Evolutionary conservation across 495 filamentous ascomycete species (phyloP), one percentile per base, ranked within the genome.

Genomic region (Penicillium bialowiezense): DNA sequence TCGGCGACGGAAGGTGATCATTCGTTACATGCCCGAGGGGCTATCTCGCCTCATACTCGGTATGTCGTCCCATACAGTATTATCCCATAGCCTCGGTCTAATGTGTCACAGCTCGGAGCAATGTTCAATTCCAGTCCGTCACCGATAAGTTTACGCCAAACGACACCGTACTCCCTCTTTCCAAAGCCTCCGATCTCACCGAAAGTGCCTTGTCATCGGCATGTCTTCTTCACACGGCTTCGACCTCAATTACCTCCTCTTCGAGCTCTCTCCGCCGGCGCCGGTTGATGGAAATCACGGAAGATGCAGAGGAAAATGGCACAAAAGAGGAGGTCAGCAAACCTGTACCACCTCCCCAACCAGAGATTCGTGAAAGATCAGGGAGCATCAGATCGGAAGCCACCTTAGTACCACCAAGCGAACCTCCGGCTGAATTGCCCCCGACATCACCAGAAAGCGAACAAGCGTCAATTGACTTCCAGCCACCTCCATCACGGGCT

Each of bases 41-140:
- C 86, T 91, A 41, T 97, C 92, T 43, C 80, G 93, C 50, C 75
- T 98, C 42, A 69, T 98, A 19, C 87, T 93, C 87, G 93, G 93
- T 96, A 69, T 56, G 79, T 55, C 33, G 20, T 31, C 42, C 24
- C 23, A 46, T 41, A n/a, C n/a, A n/a, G 9, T 23, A 7, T 40
- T 18, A n/a, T 0, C 19, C 14, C 3, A 14, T 7, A 8, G 24
- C 13, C 21, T 40, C 18, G 18, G n/a, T 40, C 45, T 48, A 40
- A 48, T 38, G 24, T 48, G 13, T 55, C 40, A 21, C 54, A 97
- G 93, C 91, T 44, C 91, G 93, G 54, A 89, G 88, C 20, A 81
- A 89, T n/a, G 93, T 98, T 7, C 95, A 98, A 65, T 96, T 96
- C 60, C 87, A 87, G 49, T 84, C 89, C 24, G 71, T 98, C 38